Conservation (phyloP, 78 protist genomes). For the Bodo saltans region DNA sequence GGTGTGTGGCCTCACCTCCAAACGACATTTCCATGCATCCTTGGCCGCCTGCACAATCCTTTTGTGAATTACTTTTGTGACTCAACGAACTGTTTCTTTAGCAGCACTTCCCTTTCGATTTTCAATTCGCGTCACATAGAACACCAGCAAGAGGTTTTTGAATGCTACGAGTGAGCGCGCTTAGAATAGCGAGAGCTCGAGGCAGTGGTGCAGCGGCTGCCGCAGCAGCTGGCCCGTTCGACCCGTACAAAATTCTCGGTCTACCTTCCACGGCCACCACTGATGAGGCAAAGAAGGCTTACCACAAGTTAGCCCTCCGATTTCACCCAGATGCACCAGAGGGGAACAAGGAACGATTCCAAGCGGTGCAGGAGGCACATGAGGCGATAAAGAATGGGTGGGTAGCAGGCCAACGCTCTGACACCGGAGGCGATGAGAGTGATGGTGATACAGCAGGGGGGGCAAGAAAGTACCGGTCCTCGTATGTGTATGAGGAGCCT, state of each 20-base stretch:
- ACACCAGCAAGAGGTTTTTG: not conserved
- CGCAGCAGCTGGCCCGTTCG: not conserved
- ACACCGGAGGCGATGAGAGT: too few relatives aligned
- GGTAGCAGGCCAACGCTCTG: too few relatives aligned
- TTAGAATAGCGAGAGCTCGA: not conserved
- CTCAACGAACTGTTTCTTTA: not conserved
- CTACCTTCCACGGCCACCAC: not conserved
- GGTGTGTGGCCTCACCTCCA: not conserved
- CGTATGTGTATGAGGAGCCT: too few relatives aligned
- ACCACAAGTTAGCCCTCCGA: not conserved
- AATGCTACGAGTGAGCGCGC: not conserved
- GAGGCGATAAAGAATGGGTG: not conserved
- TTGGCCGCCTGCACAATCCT: not conserved
- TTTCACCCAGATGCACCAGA: not conserved
- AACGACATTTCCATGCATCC: not conserved
- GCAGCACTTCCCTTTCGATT: not conserved
- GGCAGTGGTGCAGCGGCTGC: not conserved
- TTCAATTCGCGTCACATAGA: not conserved
- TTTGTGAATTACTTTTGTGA: not conserved
- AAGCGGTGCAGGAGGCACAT: not conserved
- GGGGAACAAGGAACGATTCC: not conserved
- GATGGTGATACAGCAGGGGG: too few relatives aligned
- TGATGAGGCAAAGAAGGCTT: not conserved
- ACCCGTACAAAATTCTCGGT: not conserved
- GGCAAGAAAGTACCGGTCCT: too few relatives aligned